Evolutionary conservation across 306 rosid genomes (phyloP).

Genomic region (Vachellia pachyceras): DNA sequence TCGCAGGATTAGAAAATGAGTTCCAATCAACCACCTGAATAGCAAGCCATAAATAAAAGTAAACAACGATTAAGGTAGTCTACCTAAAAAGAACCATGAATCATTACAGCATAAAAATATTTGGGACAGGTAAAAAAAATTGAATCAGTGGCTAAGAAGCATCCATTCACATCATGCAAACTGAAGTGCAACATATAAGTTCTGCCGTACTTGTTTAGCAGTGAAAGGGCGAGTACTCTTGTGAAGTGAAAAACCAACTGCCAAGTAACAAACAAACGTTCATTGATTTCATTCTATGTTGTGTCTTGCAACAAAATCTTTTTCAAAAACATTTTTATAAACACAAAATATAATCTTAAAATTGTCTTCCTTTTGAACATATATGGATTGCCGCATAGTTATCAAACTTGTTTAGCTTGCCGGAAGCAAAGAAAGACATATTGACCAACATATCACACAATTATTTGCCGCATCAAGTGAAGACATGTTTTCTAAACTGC

Average conservation of each 20-base stretch:
- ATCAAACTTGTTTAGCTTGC: slow-evolving; percentile 17
- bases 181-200: background rate
- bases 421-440: slow-evolving; percentile 22
- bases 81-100: background rate
- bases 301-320: background rate
- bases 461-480: slow-evolving; percentile 64
- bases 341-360: slow-evolving; percentile 25
- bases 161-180: slow-evolving; percentile 20
- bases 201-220: background rate
- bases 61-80: background rate
- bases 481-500: slow-evolving; percentile 68
- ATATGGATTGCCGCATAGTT: slow-evolving; percentile 12
- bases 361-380: background rate
- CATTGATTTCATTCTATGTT: background rate
- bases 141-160: background rate
- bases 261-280: background rate
- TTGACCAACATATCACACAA: slow-evolving; percentile 24
- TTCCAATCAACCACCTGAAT: slow-evolving; percentile 81
- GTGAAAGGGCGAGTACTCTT: slow-evolving; percentile 1
- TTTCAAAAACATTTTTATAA: background rate
- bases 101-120: background rate
- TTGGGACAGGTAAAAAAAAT: background rate
- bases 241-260: slow-evolving; percentile 21
- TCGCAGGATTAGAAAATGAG: slow-evolving; percentile 53
- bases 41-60: slow-evolving; percentile 32